Evolutionary conservation across 2,329 filamentous ascomycete species (phyloP).

Genomic region (Colletotrichum phormii): DNA sequence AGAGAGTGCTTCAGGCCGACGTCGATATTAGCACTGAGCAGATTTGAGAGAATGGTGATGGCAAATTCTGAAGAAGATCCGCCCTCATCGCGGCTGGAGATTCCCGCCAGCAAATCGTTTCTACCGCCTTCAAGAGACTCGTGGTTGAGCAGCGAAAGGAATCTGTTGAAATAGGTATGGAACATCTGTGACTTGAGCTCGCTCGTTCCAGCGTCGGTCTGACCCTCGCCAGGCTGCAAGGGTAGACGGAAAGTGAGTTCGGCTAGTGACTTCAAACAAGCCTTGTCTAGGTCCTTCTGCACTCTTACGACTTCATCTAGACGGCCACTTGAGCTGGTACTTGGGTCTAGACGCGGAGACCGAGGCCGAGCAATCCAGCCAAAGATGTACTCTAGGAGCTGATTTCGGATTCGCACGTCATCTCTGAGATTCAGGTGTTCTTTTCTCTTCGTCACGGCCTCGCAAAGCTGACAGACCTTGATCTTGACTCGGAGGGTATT

Average conservation of each 20-base stretch:
- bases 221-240: constrained; percentile 73
- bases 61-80: constrained; percentile 70
- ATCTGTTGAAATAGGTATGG: constrained; percentile 77
- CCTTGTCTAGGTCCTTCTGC: constrained; percentile 74
- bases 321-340: constrained; percentile 51
- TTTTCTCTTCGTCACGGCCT: constrained; percentile 73
- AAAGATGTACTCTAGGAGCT: constrained; percentile 75
- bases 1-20: constrained; percentile 77
- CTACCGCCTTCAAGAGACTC: constrained; percentile 60
- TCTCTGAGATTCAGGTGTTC: constrained; percentile 76
- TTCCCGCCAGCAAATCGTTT: constrained; percentile 49
- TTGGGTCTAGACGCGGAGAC: constrained; percentile 58
- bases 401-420: constrained; percentile 76
- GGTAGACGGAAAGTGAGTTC: constrained; percentile 75
- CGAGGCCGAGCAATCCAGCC: constrained; percentile 75
- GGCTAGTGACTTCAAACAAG: constrained; percentile 73
- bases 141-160: constrained; percentile 73
- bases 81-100: constrained; percentile 60
- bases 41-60: constrained; percentile 75
- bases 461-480: constrained; percentile 75
- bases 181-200: constrained; percentile 79
- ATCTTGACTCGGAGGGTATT: constrained; percentile 74
- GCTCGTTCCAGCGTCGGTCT: constrained; percentile 74
- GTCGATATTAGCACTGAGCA: constrained; percentile 78
- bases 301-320: constrained; percentile 68